These are phyloP conservation scores for Aspergillus sergii DNA, from an alignment of 2,329 filamentous ascomycete genomes.

Conservation along the genomic window DNA sequence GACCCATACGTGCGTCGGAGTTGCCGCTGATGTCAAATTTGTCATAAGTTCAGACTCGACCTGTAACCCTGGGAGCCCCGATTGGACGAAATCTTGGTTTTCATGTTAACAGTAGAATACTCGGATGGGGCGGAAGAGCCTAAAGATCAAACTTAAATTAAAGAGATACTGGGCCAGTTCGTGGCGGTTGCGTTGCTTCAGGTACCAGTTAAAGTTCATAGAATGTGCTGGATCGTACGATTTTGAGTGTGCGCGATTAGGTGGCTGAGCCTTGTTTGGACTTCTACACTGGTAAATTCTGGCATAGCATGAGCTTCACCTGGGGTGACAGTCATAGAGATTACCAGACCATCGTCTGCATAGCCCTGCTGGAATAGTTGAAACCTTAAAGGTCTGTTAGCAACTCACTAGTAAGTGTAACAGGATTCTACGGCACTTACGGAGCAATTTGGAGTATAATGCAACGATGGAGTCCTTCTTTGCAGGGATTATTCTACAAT, in stretches of 20 bases:
- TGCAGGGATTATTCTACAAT: constrained; percentile 1
- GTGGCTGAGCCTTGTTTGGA: background rate
- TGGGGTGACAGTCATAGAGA: background rate
- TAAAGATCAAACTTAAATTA: background rate
- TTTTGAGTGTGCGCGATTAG: background rate
- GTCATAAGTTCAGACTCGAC: background rate
- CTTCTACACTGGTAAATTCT: background rate
- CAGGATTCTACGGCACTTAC: background rate
- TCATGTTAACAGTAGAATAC: background rate
- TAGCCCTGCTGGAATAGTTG: background rate
- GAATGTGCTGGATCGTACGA: background rate
- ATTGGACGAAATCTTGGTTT: background rate
- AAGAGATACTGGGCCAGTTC: background rate
- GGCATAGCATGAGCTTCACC: background rate
- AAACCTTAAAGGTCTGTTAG: background rate
- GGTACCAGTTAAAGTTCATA: background rate
- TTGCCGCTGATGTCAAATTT: background rate
- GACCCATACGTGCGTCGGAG: background rate
- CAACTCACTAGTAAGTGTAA: background rate
- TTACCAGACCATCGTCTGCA: background rate
- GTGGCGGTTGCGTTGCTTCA: background rate
- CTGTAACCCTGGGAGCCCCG: background rate
- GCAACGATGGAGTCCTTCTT: background rate
- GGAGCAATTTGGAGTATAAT: background rate
- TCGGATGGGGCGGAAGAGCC: background rate